Base-by-base conservation (phyloP, 768 basidiomycete genomes). In the Hemileccinum rubropunctum region DNA sequence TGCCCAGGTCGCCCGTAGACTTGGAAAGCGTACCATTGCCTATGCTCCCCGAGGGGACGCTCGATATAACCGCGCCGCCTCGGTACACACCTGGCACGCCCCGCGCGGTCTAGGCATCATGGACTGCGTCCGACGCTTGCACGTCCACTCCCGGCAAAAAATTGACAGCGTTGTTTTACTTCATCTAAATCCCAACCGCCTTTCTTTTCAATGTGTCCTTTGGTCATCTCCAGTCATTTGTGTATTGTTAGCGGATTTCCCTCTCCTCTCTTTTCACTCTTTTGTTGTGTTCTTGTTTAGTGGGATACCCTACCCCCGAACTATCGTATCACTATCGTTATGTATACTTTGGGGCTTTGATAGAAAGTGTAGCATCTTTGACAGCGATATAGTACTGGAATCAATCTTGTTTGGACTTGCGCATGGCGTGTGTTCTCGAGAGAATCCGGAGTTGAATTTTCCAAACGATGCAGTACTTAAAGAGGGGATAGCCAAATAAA, bases 211-310 rank as follows among this genome's bases (percentile, higher is more conserved):
- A 26, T 23, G 18, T 17, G 23, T 26, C 39, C 12, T 45, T 14
- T 34, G 3, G 11, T 48, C 39, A 44, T 9, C 35, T 48, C 43
- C 47, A 9, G 23, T 51, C 46, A 27, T 53, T 50, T 39, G 9
- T 66, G 67, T 69, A 67, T 69, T 60, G 45, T 38, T 68, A 67
- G 65, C 50, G 26, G 20, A 37, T 45, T 28, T 39, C 30, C 23
- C 42, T 32, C 42, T 45, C 36, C 23, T 23, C 6, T n/a, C 23
- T 34, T 18, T 37, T 42, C 44, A 47, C 40, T 15, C 5, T 13
- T 20, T 33, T 23, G 15, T 50, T 15, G 15, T 46, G 23, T 39
- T 35, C 46, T 12, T 34, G 38, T 2, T 34, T 36, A 20, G 32
- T 52, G 58, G 11, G 54, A 60, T 62, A 63, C 60, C 62, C 23